Evolutionary conservation across 306 rosid genomes (phyloP).

Genomic region (Glycyrrhiza uralensis): DNA sequence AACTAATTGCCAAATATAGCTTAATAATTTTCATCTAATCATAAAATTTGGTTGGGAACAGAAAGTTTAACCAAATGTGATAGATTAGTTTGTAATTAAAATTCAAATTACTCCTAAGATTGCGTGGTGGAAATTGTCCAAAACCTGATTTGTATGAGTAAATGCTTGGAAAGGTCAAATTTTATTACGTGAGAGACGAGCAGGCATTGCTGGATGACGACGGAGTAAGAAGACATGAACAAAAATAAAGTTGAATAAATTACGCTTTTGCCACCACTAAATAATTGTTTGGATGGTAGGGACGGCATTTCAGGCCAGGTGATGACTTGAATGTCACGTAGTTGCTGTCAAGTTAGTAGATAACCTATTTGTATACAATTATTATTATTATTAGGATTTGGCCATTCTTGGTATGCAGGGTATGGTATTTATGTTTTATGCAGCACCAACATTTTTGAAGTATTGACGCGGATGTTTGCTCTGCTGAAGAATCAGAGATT

Average conservation of each 20-base stretch:
- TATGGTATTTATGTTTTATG: neutral
- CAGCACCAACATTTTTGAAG: neutral
- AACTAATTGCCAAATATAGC: no score
- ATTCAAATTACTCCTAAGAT: neutral
- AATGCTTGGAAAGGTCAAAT: neutral
- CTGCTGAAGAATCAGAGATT: neutral
- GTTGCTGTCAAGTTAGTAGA: neutral
- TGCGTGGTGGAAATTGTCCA: neutral
- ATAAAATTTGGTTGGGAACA: neutral
- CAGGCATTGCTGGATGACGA: neutral
- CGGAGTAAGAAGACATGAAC: neutral
- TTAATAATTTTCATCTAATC: no score
- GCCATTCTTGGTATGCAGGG: neutral
- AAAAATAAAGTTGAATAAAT: neutral
- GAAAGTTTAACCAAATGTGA: neutral
- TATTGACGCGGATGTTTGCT: neutral
- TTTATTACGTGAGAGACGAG: neutral
- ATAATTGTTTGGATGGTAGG: neutral
- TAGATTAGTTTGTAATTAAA: neutral
- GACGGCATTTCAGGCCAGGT: neutral
- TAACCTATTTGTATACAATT: neutral
- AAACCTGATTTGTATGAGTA: conserved; percentile 1
- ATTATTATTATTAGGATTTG: neutral
- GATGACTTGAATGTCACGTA: neutral
- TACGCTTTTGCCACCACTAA: neutral